Percentiles rank a stretch among this genome's conserved stretches.
Evolutionary conservation across 441 rosid genomes (phyloP).

Genomic region (Adansonia grandidieri): DNA sequence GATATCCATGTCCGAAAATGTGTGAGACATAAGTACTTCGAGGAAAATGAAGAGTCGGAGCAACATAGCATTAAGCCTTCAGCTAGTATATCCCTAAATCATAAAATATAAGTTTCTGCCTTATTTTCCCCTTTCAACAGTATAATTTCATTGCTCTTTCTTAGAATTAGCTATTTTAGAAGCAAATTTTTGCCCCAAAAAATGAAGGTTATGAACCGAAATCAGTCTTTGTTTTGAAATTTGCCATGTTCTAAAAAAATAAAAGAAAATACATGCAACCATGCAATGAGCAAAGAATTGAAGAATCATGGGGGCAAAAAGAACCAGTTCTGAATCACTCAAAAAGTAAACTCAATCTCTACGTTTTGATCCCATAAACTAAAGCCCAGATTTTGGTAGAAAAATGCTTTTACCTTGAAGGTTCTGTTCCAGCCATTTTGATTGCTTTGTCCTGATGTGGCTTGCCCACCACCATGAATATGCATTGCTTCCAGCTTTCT

Average conservation of each 20-base stretch:
- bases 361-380: background rate
- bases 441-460: slow-evolving; percentile 93
- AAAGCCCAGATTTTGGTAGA: background rate
- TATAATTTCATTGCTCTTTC: too few relatives aligned
- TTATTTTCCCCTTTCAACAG: too few relatives aligned
- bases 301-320: background rate
- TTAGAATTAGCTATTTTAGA: background rate
- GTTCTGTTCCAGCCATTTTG: slow-evolving; percentile 97
- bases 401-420: slow-evolving; percentile 58
- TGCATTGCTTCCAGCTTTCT: slow-evolving; percentile 90
- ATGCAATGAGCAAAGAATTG: background rate
- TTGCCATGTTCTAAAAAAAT: background rate
- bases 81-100: too few relatives aligned
- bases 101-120: too few relatives aligned
- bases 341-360: background rate
- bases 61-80: background rate
- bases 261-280: background rate
- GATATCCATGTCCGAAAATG: too few relatives aligned
- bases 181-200: background rate
- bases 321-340: background rate
- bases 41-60: background rate
- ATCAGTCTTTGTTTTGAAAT: background rate
- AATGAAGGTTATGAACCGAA: background rate
- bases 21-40: background rate
- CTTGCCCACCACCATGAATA: slow-evolving; percentile 99